phyloP scores from a whole-genome alignment of 2,329 filamentous ascomycete genomes.

The Neofusicoccum sp. region DNA sequence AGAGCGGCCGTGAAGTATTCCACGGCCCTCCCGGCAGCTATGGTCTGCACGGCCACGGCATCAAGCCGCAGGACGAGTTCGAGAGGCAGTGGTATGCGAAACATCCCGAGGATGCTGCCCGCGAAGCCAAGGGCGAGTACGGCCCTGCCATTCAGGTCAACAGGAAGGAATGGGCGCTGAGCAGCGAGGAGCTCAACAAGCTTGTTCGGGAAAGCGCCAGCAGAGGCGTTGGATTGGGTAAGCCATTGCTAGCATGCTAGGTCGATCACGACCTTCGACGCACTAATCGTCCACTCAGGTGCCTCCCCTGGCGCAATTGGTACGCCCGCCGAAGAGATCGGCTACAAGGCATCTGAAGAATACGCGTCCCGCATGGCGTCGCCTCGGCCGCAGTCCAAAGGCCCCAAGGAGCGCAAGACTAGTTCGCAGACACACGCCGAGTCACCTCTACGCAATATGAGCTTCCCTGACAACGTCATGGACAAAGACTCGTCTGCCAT shows the following conservation, averaged over 20 bases:
- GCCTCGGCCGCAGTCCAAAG: constrained; percentile 55
- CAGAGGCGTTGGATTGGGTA: constrained; percentile 54
- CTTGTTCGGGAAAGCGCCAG: constrained; percentile 71
- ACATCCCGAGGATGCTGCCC: constrained; percentile 74
- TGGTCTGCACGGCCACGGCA: constrained; percentile 80
- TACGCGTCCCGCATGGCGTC: constrained; percentile 74
- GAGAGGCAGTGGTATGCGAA: constrained; percentile 92
- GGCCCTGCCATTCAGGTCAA: constrained; percentile 57
- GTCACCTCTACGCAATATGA: constrained; percentile 53
- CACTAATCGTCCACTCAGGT: constrained; percentile 55
- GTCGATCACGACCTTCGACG: constrained; percentile 11
- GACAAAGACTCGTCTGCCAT: constrained; percentile 26
- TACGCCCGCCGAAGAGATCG: constrained; percentile 87
- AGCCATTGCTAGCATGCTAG: constrained; percentile 26
- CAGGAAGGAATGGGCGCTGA: constrained; percentile 76
- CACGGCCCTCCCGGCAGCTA: constrained; percentile 83
- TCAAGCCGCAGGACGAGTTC: constrained; percentile 73
- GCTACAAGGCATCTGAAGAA: constrained; percentile 82
- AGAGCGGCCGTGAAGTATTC: constrained; percentile 68
- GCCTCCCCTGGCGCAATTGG: constrained; percentile 62
- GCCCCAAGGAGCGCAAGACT: constrained; percentile 46
- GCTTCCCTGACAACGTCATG: constrained; percentile 40
- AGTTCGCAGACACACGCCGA: constrained; percentile 48
- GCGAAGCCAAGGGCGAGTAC: constrained; percentile 70
- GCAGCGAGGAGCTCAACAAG: constrained; percentile 84